These are phyloP conservation scores for Coniochaeta hoffmannii DNA, from an alignment of 2,329 filamentous ascomycete genomes.

Conservation along the genomic window DNA sequence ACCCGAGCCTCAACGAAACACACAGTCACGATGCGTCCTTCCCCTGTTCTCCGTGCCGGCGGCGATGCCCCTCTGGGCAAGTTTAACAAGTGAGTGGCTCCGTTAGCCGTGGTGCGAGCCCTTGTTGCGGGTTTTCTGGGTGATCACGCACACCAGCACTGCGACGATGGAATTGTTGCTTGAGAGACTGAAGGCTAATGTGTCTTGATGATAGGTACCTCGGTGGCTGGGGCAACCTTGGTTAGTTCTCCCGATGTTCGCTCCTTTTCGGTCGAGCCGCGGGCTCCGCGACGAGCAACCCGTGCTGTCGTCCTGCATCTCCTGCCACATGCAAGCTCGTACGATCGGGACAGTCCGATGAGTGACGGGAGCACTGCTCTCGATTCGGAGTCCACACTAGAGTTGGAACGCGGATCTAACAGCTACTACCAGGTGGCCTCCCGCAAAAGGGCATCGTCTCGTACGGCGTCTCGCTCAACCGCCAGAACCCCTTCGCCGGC, in stretches of 20 bases:
- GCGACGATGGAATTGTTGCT: background rate
- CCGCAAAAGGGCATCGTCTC: conserved; percentile 57
- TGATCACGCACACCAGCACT: conserved; percentile 1
- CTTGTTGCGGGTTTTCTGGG: conserved; percentile 3
- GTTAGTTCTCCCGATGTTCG: conserved; percentile 42
- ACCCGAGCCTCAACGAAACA: conserved; percentile 15
- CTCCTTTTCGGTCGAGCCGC: background rate
- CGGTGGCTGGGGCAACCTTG: conserved; percentile 67
- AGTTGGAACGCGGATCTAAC: background rate
- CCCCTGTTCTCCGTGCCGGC: conserved; percentile 33
- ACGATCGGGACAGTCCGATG: background rate
- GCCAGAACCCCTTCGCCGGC: conserved; percentile 80
- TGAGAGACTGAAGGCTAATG: conserved; percentile 9
- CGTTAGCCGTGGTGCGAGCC: background rate
- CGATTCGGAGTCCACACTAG: no score
- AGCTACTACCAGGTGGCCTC: conserved; percentile 39
- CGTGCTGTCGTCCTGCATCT: background rate
- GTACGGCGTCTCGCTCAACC: conserved; percentile 79
- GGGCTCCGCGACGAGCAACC: background rate
- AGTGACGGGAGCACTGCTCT: no score
- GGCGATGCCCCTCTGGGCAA: conserved; percentile 33
- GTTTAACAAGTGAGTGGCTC: conserved; percentile 34
- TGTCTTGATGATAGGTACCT: conserved; percentile 49
- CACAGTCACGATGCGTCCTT: conserved; percentile 35
- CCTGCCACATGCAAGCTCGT: background rate